A percentile compares a stretch with the other conserved stretches of the same genome.
Conservation (phyloP, 2,329 filamentous ascomycete genomes). For the Alternaria brassicae region DNA sequence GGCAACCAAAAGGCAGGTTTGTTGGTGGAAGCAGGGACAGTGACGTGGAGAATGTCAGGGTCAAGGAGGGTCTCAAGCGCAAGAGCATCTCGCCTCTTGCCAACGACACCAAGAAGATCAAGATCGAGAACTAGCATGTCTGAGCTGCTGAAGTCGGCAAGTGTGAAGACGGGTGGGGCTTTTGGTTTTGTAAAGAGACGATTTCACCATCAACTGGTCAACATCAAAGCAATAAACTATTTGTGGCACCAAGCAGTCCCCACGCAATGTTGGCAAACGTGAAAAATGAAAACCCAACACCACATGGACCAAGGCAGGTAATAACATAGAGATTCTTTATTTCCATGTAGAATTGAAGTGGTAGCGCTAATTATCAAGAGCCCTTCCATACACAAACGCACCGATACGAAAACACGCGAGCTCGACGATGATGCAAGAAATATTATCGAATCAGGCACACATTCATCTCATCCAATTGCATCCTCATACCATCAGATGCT, state of each 20-base stretch:
- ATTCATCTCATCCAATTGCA: not conserved
- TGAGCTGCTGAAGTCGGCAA: not conserved
- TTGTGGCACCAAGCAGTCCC: not conserved
- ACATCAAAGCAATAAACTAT: not conserved
- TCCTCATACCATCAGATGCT: not conserved
- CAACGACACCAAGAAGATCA: not conserved
- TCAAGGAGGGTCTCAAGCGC: not conserved
- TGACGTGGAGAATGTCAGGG: not conserved
- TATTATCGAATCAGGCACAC: not conserved
- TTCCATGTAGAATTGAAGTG: not conserved
- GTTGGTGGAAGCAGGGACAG: not conserved
- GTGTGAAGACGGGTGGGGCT: not conserved
- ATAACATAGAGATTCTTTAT: not conserved
- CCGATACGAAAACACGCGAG: not conserved
- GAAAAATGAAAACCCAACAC: no score
- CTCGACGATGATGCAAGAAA: not conserved
- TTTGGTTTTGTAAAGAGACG: not conserved
- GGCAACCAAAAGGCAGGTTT: not conserved
- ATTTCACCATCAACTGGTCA: not conserved
- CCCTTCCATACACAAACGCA: not conserved
- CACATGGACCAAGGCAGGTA: not conserved
- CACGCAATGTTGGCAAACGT: not conserved
- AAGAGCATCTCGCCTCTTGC: not conserved
- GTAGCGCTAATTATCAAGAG: not conserved
- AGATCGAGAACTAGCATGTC: not conserved